These are phyloP conservation scores for Acrodontium crateriforme DNA, from an alignment of 2,329 filamentous ascomycete genomes.

Conservation along the genomic window DNA sequence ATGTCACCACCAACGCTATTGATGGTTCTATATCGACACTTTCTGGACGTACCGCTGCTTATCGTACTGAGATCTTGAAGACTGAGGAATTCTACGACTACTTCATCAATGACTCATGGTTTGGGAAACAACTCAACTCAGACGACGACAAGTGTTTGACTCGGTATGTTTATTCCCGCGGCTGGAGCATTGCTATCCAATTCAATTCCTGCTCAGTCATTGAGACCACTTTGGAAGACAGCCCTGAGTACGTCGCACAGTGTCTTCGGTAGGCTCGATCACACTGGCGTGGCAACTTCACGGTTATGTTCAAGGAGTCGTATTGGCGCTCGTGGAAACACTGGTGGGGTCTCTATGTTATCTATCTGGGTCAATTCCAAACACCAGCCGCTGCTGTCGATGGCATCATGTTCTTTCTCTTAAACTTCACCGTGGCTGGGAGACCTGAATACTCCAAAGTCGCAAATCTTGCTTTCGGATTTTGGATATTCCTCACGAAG, in stretches of 20 bases:
- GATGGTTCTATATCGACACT: slow-evolving; percentile 47
- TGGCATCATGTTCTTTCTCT: slow-evolving; percentile 24
- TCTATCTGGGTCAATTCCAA: slow-evolving; percentile 39
- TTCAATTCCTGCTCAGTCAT: slow-evolving; percentile 35
- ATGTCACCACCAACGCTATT: slow-evolving; percentile 40
- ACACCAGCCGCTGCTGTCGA: slow-evolving; percentile 46
- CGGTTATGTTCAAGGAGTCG: slow-evolving; percentile 27
- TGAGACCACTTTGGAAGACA: slow-evolving; percentile 39
- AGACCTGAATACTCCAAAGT: neutral
- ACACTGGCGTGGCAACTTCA: slow-evolving; percentile 43
- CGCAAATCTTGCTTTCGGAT: slow-evolving; percentile 7
- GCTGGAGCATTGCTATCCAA: slow-evolving; percentile 44
- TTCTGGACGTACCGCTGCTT: slow-evolving; percentile 41
- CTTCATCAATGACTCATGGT: slow-evolving; percentile 40
- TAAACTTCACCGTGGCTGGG: slow-evolving; percentile 15
- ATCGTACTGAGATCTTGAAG: slow-evolving; percentile 38
- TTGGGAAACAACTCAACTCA: slow-evolving; percentile 35
- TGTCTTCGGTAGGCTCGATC: slow-evolving; percentile 45
- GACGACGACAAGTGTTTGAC: slow-evolving; percentile 53
- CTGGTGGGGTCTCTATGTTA: slow-evolving; percentile 42
- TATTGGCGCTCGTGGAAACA: slow-evolving; percentile 24
- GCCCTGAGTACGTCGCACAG: slow-evolving; percentile 38
- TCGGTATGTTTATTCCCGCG: slow-evolving; percentile 35
- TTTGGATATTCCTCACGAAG: slow-evolving; percentile 44
- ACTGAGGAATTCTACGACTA: slow-evolving; percentile 27